Conservation (phyloP, 441 rosid genomes). For the Gossypium aridum region DNA sequence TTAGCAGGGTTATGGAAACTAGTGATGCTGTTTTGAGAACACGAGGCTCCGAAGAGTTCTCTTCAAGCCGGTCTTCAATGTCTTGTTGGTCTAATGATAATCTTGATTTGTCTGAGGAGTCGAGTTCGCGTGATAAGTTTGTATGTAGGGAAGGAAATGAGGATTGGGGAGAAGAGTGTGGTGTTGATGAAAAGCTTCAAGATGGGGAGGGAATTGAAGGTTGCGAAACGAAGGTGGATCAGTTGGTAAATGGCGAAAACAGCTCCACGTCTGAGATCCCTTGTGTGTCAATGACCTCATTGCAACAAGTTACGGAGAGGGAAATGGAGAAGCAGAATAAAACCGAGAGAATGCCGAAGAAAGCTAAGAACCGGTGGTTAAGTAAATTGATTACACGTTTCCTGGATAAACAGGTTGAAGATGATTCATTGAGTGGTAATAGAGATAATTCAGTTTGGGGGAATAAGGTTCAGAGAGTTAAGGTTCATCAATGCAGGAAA, state of each 20-base stretch:
- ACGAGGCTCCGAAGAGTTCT: conserved; percentile 28
- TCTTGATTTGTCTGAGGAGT: conserved; percentile 32
- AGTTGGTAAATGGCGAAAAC: conserved; percentile 19
- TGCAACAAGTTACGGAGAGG: conserved; percentile 24
- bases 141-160: conserved; percentile 30
- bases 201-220: conserved; percentile 28
- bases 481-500: conserved; percentile 49
- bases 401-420: conserved; percentile 33
- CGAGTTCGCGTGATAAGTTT: conserved; percentile 19
- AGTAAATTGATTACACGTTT: conserved; percentile 48
- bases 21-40: conserved; percentile 43
- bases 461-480: conserved; percentile 45
- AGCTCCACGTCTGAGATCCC: conserved; percentile 17
- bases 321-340: conserved; percentile 28
- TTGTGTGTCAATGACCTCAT: conserved; percentile 33
- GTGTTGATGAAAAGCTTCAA: conserved; percentile 23
- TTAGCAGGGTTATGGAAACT: conserved; percentile 32
- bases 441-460: conserved; percentile 16
- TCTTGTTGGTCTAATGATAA: conserved; percentile 31
- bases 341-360: conserved; percentile 25
- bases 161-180: conserved; percentile 19
- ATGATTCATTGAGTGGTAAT: conserved; percentile 21
- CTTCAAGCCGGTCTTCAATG: conserved; percentile 26
- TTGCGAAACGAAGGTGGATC: conserved; percentile 21
- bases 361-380: conserved; percentile 59